Evolutionary conservation across 306 rosid genomes (phyloP).

Genomic region (Cucurbita pepo): DNA sequence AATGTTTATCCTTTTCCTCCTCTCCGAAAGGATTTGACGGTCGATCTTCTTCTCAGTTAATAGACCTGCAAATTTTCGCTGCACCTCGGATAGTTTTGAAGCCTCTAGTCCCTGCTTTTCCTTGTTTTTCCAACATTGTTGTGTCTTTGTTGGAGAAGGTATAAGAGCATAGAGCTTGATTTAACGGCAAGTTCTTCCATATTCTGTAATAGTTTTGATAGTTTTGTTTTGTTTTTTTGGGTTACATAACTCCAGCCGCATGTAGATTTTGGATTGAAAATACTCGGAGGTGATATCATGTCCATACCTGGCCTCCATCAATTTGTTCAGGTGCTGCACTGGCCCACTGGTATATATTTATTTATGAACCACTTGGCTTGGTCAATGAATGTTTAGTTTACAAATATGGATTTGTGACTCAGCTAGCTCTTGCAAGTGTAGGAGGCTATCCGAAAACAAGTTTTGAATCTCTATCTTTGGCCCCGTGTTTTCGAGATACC

Average conservation of each 20-base stretch:
- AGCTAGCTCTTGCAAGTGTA: constrained; percentile 9
- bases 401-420: not conserved
- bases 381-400: not conserved
- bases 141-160: constrained; percentile 92
- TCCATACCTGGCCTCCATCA: constrained; percentile 79
- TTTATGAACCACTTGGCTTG: constrained; percentile 1
- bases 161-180: not conserved
- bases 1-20: constrained; percentile 1
- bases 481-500: constrained; percentile 62
- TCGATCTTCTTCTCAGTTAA: constrained; percentile 45
- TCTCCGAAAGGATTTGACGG: constrained; percentile 11
- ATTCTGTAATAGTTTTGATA: not conserved
- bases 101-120: constrained; percentile 79
- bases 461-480: constrained; percentile 77
- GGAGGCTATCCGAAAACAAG: constrained; percentile 65
- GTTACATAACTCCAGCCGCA: constrained; percentile 49
- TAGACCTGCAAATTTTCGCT: constrained; percentile 66
- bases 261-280: constrained; percentile 69
- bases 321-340: constrained; percentile 69
- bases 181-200: not conserved
- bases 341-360: constrained; percentile 19
- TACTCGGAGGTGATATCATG: constrained; percentile 87
- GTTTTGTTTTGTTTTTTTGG: not conserved
- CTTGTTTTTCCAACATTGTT: constrained; percentile 63
- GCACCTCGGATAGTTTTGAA: constrained; percentile 47